Conservation (phyloP, 805 yeast genomes). For the Candida easanensis region DNA sequence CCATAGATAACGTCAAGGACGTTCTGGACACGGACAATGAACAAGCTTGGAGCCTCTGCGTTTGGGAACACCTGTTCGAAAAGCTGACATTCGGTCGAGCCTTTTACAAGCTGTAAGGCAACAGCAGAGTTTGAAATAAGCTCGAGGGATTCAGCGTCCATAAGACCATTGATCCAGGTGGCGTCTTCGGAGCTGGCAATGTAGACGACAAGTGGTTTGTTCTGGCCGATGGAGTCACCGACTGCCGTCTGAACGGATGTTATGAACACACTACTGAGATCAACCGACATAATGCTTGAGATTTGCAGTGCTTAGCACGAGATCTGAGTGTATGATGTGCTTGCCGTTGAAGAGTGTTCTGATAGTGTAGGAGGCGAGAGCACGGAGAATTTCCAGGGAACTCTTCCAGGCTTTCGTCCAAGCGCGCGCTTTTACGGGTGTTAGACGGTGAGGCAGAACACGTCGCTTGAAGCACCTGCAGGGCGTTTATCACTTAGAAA, state of each 20-base stretch:
- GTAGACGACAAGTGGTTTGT: conserved; percentile 40
- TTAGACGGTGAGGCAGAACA: too few species aligned
- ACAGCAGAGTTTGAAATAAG: conserved; percentile 32
- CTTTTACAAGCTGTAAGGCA: conserved; percentile 39
- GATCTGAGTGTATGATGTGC: too few species aligned
- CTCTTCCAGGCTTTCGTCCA: too few species aligned
- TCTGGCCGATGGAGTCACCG: conserved; percentile 33
- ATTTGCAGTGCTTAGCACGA: background rate
- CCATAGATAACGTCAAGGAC: conserved; percentile 42
- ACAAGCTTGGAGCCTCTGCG: conserved; percentile 51
- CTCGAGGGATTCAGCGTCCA: conserved; percentile 15
- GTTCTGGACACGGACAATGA: conserved; percentile 48
- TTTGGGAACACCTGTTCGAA: conserved; percentile 58
- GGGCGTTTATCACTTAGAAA: too few species aligned
- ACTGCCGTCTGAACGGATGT: conserved; percentile 39
- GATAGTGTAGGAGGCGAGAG: too few species aligned
- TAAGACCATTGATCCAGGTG: conserved; percentile 23
- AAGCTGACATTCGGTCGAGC: conserved; percentile 40
- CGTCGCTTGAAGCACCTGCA: too few species aligned
- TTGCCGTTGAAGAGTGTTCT: too few species aligned
- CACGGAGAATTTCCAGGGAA: too few species aligned
- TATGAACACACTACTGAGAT: conserved; percentile 21
- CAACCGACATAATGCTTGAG: background rate
- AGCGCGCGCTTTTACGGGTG: too few species aligned
- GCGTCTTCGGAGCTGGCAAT: conserved; percentile 26